Percentiles rank a stretch among this genome's conserved stretches.
Evolutionary conservation across 352 stramenopile species (phyloP).

Genomic region (Phytopythium oedochilum): DNA sequence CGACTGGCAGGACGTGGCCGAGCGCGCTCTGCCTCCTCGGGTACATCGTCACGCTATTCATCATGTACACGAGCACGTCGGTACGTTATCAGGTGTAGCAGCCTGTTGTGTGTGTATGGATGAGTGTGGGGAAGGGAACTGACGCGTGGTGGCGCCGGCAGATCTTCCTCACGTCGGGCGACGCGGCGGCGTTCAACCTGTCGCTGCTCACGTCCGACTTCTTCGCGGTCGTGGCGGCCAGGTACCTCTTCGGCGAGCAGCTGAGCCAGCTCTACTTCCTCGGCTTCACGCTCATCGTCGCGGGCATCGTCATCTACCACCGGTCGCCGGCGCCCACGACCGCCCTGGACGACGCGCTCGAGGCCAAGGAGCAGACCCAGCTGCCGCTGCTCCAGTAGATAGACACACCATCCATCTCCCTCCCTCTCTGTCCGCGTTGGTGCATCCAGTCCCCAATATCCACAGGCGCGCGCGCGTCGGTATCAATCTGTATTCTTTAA

Average conservation of each 20-base stretch:
- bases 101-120: too few relatives aligned
- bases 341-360: conserved; percentile 23
- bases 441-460: too few relatives aligned
- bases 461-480: too few relatives aligned
- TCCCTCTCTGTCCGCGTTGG: too few relatives aligned
- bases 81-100: too few relatives aligned
- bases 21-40: conserved; percentile 56
- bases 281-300: conserved; percentile 79
- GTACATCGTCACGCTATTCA: conserved; percentile 83
- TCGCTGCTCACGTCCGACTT: conserved; percentile 95
- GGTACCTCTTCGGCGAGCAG: conserved; percentile 85
- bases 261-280: conserved; percentile 85
- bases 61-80: conserved; percentile 90
- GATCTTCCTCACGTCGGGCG: conserved; percentile 74
- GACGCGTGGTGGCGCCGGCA: conserved; percentile 12
- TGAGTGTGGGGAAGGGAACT: too few relatives aligned
- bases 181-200: conserved; percentile 96
- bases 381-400: conserved; percentile 6
- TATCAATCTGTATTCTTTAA: conserved; percentile 14
- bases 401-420: too few relatives aligned
- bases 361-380: conserved; percentile 16
- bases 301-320: conserved; percentile 76
- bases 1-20: conserved; percentile 32
- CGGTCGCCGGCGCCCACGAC: conserved; percentile 35
- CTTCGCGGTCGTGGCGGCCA: conserved; percentile 89